Base-by-base conservation (phyloP, 768 basidiomycete genomes). In the Lactarius sp. region DNA sequence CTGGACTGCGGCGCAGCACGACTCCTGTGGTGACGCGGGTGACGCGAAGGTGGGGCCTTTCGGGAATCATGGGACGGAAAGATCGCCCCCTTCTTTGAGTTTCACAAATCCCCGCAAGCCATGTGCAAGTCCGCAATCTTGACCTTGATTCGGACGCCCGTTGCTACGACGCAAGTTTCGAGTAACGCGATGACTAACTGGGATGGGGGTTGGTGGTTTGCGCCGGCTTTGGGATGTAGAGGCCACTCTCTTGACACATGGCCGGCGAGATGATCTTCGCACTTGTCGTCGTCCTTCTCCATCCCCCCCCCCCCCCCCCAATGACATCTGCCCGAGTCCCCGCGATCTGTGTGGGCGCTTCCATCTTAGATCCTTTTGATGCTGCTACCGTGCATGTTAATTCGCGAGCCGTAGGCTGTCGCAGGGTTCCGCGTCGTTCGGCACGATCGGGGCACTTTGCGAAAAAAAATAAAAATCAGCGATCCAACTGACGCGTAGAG, bases 381-480 rank as follows among this genome's bases (percentile, higher is more conserved):
- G 10, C 8, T 58, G 34, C 36, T 16, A 3, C 52, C 20, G 14
- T 18, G 50, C 39, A 20, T 42, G 57, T 50, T 37, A 58, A 58
- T 58, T 22, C 36, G 12, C 14, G 47, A 51, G 16, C 27, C 49
- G 18, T 20, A 37, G 10, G 8, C 27, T 27, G 14, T 36, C 5
- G 18, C 51, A 68, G 69, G 70, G 64, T 16, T 52, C 71, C 27
- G 65, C 47, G 44, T 54, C 60, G 36, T 69, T 73, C 49, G 69
- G 69, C 34, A 57, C 52, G 31, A 37, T 41, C 16, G 67, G 46
- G 55, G 16, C 50, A 61, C 20, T 10, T 49, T 44, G 58, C 59
- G 16, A 62, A 41, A 27, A 42, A 27, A n/a, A 65, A 62, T 37
- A 27, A 42, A 27, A n/a, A 65, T 71, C 22, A 58, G 66, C 56